A percentile compares a stretch with the other conserved stretches of the same genome.
phyloP scores from a whole-genome alignment of 345 rosid genomes.

The Carallia pectinifolia region DNA sequence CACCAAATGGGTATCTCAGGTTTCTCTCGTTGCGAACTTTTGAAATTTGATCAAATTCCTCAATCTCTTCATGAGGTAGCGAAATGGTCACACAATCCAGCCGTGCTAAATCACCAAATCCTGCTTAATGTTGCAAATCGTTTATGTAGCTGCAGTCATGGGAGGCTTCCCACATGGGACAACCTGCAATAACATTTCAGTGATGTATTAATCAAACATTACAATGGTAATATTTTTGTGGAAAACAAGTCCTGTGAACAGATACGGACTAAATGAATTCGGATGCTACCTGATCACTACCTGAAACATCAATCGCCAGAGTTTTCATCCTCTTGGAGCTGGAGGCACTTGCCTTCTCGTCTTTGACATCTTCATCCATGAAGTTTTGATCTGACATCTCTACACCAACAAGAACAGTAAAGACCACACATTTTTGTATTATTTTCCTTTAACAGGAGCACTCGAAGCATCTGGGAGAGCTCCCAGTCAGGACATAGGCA shows the following conservation, averaged over 20 bases:
- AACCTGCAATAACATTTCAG: conserved; percentile 9
- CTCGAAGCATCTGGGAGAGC: neutral
- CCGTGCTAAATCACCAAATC: neutral
- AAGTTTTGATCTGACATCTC: conserved; percentile 92
- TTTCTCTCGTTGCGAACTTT: no score
- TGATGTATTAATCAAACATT: neutral
- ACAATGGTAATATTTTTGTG: neutral
- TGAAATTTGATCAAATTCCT: neutral
- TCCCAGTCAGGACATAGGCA: no score
- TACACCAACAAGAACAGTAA: conserved; percentile 30
- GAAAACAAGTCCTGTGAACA: no score
- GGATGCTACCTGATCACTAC: conserved; percentile 39
- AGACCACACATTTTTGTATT: neutral
- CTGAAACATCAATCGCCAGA: conserved; percentile 19
- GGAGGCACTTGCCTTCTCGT: conserved; percentile 25
- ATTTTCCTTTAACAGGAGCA: neutral
- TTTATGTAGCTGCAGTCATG: conserved; percentile 1
- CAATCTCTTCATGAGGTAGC: conserved; percentile 2
- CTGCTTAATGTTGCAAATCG: neutral
- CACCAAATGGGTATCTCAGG: no score
- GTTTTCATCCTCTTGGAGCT: conserved; percentile 44
- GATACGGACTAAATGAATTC: neutral
- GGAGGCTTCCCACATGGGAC: conserved; percentile 20
- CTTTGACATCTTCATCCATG: conserved; percentile 50
- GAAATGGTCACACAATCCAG: neutral